Evolutionary conservation across 2,329 filamentous ascomycete genomes (phyloP), one percentile per base, ranked within the genome.

Genomic region (Tolypocladium pustulatum): DNA sequence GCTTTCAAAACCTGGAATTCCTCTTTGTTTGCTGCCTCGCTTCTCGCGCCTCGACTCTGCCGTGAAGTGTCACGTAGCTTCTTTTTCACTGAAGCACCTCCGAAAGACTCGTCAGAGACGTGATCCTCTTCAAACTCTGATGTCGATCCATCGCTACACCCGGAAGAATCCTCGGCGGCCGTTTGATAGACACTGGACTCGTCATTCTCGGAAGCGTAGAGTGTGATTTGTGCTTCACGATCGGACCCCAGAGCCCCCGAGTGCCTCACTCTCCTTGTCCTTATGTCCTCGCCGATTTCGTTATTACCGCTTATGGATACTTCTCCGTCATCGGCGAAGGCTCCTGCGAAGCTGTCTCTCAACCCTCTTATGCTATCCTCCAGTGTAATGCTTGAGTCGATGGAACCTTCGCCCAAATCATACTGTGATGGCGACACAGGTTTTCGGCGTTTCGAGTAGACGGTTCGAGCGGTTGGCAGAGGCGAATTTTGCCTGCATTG

Each of bases 171-270:
- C 46, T 65, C 63, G 12, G 64, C 64, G 10, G 59, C 59, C 20
- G 67, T 69, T 40, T 64, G 62, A 37, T 66, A 69, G 10, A 65
- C 20, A 55, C 64, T 68, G 25, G 61, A 56, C 10, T 68, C 65
- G 7, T 70, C 61, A 36, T 56, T 57, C 9, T 57, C 36, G 22
- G 49, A 43, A 49, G 30, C 55, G 9, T 17, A 7, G 7, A 9
- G n/a, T 34, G 49, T 53, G 22, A 27, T 2, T 8, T 37, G 20
- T 37, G 34, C 12, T 9, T 10, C 53, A 27, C 5, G 7, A 20
- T 22, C 10, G 10, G 12, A 20, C 49, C 22, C 20, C 30, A 3
- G 30, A 34, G 5, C 30, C 17, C 10, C n/a, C 20, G 30, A 13
- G 17, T n/a, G 1, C 15, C 5, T 3, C 2, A 4, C 0, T 15